Base-by-base conservation (phyloP, 257 asterid species). In the Solanum pimpinellifolium region DNA sequence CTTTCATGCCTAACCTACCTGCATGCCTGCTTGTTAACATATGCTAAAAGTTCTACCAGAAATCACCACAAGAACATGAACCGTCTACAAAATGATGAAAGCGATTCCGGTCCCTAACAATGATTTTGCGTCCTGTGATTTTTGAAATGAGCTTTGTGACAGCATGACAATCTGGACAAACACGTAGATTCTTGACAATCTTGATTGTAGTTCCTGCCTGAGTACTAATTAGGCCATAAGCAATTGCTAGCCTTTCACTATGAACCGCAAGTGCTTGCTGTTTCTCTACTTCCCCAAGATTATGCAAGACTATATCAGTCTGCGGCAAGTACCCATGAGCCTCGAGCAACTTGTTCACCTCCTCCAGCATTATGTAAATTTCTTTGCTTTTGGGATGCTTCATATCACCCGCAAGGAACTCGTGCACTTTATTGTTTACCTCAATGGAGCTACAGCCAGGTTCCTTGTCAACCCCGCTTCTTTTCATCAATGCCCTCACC, bases 381-480 rank as follows among this genome's bases (percentile, higher is more conserved):
- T 89, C 91, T 77, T 84, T 89, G 68, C 72, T 76, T 85, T 84
- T 89, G 4, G 86, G 85, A 49, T 89, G 91, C 41, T 89, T 78
- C 81, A 77, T 33, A 56, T 89, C 91, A 29, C 89, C 91, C 6
- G 91, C 83, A 27, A 89, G 89, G 31, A 89, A 89, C 66, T 87
- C 91, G 4, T 89, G 91, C 75, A 89, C 83, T 33, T 77, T 75
- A 21, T 69, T 69, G 29, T 87, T 87, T 86, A 89, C 88, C 80
- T 89, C 91, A 56, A 89, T 89, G 65, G 91, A 87, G 68, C 91
- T 89, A 86, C 89, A 89, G 27, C 91, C 91, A 13, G 89, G 91
- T 83, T 87, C 91, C 77, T 89, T 89, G 85, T 76, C 86, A 25
- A 89, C 56, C 84, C 87, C 91, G 2, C 69, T 84, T 66, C 69